These are phyloP conservation scores for Lachancea lanzarotensis DNA, from an alignment of 805 yeast species.

Conservation along the genomic window DNA sequence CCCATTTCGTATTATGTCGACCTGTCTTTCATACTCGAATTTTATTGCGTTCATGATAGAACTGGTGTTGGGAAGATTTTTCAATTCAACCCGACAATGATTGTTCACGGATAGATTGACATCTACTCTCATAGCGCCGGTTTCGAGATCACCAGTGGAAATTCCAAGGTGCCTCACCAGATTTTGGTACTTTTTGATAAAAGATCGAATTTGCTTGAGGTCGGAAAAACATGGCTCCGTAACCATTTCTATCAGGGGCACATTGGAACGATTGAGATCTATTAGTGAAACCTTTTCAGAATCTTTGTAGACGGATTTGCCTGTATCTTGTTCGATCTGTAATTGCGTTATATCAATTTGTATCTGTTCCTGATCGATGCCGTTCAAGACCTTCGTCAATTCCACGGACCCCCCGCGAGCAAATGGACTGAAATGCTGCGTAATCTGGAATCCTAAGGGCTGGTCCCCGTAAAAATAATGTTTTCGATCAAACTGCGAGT, in stretches of 20 bases:
- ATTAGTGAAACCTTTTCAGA: constrained; percentile 38
- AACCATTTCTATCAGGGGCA: constrained; percentile 84
- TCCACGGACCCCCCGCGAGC: constrained; percentile 59
- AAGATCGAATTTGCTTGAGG: constrained; percentile 63
- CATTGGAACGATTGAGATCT: constrained; percentile 79
- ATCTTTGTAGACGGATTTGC: constrained; percentile 57
- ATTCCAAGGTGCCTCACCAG: constrained; percentile 61
- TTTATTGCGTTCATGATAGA: constrained; percentile 72
- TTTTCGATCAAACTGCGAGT: constrained; percentile 79
- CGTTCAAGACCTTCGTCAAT: constrained; percentile 48
- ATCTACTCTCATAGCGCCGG: constrained; percentile 93
- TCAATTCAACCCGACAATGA: constrained; percentile 76
- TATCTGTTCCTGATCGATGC: constrained; percentile 38
- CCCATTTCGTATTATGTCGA: constrained; percentile 39
- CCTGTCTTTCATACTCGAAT: constrained; percentile 69
- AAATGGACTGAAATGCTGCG: constrained; percentile 79
- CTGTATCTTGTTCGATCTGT: constrained; percentile 95
- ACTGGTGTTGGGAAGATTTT: constrained; percentile 78
- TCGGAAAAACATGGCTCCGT: constrained; percentile 79
- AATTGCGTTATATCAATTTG: constrained; percentile 64
- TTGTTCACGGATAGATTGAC: constrained; percentile 80
- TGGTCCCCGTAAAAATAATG: constrained; percentile 97
- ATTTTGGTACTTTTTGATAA: constrained; percentile 73
- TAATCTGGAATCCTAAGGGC: constrained; percentile 92
- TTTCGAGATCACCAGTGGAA: constrained; percentile 86